Percentiles rank a stretch among this genome's conserved stretches.
phyloP scores from a whole-genome alignment of 1,139 yeast species.

The Debaryomycetaceae sp. region DNA sequence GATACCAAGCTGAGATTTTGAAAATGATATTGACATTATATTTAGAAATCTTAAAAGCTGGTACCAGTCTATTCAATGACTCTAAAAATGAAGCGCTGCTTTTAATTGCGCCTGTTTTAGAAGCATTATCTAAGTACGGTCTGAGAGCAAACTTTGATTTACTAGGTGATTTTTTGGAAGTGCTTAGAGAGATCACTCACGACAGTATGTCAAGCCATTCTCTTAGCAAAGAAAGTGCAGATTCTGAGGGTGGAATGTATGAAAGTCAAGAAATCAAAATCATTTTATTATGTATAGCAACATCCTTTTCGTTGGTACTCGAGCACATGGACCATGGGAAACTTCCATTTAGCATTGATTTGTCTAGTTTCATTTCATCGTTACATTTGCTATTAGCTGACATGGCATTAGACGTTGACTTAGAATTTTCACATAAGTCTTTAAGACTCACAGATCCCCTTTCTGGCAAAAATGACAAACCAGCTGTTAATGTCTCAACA shows the following conservation, averaged over 20 bases:
- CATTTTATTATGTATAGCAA: slow-evolving; percentile 75
- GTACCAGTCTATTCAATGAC: slow-evolving; percentile 21
- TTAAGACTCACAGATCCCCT: slow-evolving; percentile 77
- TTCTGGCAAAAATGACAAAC: slow-evolving; percentile 44
- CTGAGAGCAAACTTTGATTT: slow-evolving; percentile 90
- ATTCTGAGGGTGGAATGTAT: slow-evolving; percentile 31
- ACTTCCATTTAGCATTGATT: slow-evolving; percentile 59
- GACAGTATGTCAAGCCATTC: slow-evolving; percentile 41
- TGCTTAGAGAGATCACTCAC: slow-evolving; percentile 71
- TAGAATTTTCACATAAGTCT: slow-evolving; percentile 81
- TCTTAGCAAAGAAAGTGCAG: slow-evolving; percentile 16
- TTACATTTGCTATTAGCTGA: slow-evolving; percentile 65
- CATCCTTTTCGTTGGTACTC: slow-evolving; percentile 79
- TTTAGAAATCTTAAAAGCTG: slow-evolving; percentile 66
- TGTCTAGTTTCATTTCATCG: slow-evolving; percentile 70
- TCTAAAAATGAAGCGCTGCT: slow-evolving; percentile 49
- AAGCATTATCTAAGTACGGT: slow-evolving; percentile 87
- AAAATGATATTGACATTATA: slow-evolving; percentile 70
- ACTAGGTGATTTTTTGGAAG: slow-evolving; percentile 88
- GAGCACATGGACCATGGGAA: slow-evolving; percentile 62
- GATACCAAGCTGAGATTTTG: slow-evolving; percentile 78
- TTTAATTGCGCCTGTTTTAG: slow-evolving; percentile 81
- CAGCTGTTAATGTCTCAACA: slow-evolving; percentile 82
- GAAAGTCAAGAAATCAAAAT: slow-evolving; percentile 54
- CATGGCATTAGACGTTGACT: slow-evolving; percentile 72